Conservation (phyloP, 345 rosid genomes). For the Anacardium occidentale region DNA sequence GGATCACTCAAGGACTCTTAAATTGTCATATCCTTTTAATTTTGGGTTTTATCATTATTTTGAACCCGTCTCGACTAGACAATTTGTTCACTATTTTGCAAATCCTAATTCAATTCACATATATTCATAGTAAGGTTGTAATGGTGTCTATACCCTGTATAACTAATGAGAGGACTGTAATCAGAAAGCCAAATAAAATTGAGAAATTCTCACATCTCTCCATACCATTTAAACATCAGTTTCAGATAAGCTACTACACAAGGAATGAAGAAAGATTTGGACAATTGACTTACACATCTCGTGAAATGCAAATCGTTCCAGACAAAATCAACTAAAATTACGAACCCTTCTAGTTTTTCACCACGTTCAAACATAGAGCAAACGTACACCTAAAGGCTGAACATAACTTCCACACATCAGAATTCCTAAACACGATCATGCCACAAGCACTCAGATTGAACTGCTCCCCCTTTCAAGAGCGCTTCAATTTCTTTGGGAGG, state of each 20-base stretch:
- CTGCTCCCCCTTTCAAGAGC: slow-evolving; percentile 47
- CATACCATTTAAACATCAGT: background rate
- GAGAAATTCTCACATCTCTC: too few species aligned
- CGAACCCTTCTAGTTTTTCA: slow-evolving; percentile 4
- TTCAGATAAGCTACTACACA: background rate
- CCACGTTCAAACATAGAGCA: background rate
- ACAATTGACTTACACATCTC: background rate
- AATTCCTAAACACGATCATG: slow-evolving; percentile 51
- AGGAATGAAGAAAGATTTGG: too few species aligned
- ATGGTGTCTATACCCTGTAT: background rate
- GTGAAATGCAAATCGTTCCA: background rate
- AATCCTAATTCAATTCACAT: too few species aligned
- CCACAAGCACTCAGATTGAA: slow-evolving; percentile 56
- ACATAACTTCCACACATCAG: background rate
- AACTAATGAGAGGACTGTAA: background rate
- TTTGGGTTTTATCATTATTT: too few species aligned
- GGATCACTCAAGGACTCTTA: too few species aligned
- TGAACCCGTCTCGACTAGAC: too few species aligned
- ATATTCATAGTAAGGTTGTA: background rate
- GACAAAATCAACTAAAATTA: background rate
- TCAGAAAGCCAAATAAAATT: background rate
- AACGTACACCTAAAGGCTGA: slow-evolving; percentile 22
- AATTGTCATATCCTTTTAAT: too few species aligned
- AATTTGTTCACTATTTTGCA: too few species aligned
- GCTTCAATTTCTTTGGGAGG: slow-evolving; percentile 57